A percentile compares a stretch with the other conserved stretches of the same genome.
Conservation (phyloP, 768 basidiomycete genomes). For the Suillus sp. region DNA sequence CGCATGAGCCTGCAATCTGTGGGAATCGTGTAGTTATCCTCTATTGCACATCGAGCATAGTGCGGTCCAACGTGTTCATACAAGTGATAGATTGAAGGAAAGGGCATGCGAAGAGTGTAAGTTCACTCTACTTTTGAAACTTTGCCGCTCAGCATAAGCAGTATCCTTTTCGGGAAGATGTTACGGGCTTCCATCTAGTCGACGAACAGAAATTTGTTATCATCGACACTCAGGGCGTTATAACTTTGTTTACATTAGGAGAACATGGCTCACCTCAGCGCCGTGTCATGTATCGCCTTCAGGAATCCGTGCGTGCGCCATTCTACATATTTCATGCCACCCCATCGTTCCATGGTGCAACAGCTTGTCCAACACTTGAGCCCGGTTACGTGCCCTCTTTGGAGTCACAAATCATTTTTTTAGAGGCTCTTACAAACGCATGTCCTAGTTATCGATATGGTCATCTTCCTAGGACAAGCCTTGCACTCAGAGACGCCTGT, state of each 20-base stretch:
- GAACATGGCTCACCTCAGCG: background rate
- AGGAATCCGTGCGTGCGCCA: background rate
- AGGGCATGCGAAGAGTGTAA: background rate
- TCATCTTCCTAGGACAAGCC: background rate
- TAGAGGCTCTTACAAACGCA: background rate
- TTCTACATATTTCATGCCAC: background rate
- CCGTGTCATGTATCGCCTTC: slow-evolving; percentile 1
- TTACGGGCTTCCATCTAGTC: background rate
- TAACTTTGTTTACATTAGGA: background rate
- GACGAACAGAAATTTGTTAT: background rate
- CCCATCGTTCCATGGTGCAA: background rate
- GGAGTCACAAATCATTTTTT: background rate
- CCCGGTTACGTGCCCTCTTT: background rate
- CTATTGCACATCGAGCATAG: background rate
- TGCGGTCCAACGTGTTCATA: background rate
- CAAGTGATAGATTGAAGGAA: slow-evolving; percentile 5
- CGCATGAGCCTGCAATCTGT: background rate
- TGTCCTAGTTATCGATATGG: slow-evolving; percentile 1
- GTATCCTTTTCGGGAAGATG: background rate
- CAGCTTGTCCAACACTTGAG: background rate
- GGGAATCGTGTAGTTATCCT: background rate
- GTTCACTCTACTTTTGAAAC: background rate
- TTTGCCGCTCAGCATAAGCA: background rate
- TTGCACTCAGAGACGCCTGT: background rate
- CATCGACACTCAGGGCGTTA: background rate